A percentile compares a stretch with the other conserved stretches of the same genome.
Conservation (phyloP, 305 asterid genomes). For the Nicotiana rustica region DNA sequence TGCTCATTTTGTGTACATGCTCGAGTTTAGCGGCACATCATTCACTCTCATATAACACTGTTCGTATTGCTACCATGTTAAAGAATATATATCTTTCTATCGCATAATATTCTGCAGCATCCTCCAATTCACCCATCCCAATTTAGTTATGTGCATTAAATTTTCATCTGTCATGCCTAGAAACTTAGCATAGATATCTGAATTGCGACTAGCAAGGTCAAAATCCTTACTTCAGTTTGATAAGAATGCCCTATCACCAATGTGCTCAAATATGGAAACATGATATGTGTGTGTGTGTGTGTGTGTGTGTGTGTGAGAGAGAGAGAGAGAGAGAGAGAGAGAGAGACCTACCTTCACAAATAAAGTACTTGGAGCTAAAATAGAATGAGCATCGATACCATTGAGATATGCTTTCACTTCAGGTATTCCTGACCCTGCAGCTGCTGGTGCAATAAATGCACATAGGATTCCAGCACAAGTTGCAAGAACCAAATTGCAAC, state of each 20-base stretch:
- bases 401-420: slow-evolving; percentile 98
- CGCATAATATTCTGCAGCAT: not conserved
- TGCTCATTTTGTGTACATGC: not conserved
- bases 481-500: slow-evolving; percentile 68
- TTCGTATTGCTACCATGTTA: not conserved
- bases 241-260: slow-evolving; percentile 17
- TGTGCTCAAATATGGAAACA: slow-evolving; percentile 13
- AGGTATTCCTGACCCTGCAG: slow-evolving; percentile 98
- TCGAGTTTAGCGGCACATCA: not conserved
- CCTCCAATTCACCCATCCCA: not conserved
- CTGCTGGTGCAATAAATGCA: slow-evolving; percentile 91
- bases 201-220: slow-evolving; percentile 19
- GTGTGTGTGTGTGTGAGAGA: too few relatives aligned
- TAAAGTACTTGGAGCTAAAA: slow-evolving; percentile 93
- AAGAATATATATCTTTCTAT: not conserved
- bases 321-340: not conserved
- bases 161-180: not conserved
- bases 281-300: too few relatives aligned
- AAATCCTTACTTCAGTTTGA: not conserved
- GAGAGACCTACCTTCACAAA: slow-evolving; percentile 73
- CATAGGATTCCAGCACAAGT: slow-evolving; percentile 76
- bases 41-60: not conserved
- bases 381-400: slow-evolving; percentile 94
- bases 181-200: slow-evolving; percentile 4
- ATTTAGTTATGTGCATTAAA: not conserved